Percentiles rank a stretch among this genome's conserved stretches.
Evolutionary conservation across 257 asterid species (phyloP).

Genomic region (Voacanga thouarsii): DNA sequence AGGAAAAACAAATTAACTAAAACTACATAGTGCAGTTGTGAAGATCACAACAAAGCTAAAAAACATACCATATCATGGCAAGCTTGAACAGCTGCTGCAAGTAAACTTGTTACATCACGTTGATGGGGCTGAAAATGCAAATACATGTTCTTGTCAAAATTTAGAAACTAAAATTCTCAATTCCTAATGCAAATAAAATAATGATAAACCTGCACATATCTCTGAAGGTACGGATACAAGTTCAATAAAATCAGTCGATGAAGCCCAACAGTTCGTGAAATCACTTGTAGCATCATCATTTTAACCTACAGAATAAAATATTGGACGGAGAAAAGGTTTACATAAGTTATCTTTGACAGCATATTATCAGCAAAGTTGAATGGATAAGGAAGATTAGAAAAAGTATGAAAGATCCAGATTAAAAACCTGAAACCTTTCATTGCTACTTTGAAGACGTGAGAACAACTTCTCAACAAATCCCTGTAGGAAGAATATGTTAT

Average conservation of each 20-base stretch:
- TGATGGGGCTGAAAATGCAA: slow-evolving; percentile 74
- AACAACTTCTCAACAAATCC: slow-evolving; percentile 90
- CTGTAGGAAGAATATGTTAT: slow-evolving; percentile 36
- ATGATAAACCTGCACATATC: slow-evolving; percentile 72
- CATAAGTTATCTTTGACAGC: background rate
- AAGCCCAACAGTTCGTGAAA: slow-evolving; percentile 82
- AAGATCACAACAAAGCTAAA: slow-evolving; percentile 4
- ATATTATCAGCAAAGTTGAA: background rate
- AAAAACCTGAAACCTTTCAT: slow-evolving; percentile 78
- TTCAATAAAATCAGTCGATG: slow-evolving; percentile 71
- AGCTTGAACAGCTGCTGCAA: slow-evolving; percentile 96
- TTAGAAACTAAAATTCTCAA: slow-evolving; percentile 8
- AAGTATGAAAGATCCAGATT: slow-evolving; percentile 10
- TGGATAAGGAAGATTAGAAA: background rate
- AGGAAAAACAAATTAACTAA: slow-evolving; percentile 6
- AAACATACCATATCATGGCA: slow-evolving; percentile 92
- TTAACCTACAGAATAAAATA: slow-evolving; percentile 49
- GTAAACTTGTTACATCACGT: slow-evolving; percentile 70
- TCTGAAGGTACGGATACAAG: slow-evolving; percentile 75
- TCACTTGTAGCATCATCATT: slow-evolving; percentile 89
- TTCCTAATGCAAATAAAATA: background rate
- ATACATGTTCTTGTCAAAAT: slow-evolving; percentile 9
- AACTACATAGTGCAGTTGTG: background rate
- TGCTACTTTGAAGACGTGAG: slow-evolving; percentile 67
- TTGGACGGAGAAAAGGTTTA: background rate